Evolutionary conservation across 768 basidiomycete species (phyloP), one percentile per base, ranked within the genome.

Genomic region (Tulasnella sp.): DNA sequence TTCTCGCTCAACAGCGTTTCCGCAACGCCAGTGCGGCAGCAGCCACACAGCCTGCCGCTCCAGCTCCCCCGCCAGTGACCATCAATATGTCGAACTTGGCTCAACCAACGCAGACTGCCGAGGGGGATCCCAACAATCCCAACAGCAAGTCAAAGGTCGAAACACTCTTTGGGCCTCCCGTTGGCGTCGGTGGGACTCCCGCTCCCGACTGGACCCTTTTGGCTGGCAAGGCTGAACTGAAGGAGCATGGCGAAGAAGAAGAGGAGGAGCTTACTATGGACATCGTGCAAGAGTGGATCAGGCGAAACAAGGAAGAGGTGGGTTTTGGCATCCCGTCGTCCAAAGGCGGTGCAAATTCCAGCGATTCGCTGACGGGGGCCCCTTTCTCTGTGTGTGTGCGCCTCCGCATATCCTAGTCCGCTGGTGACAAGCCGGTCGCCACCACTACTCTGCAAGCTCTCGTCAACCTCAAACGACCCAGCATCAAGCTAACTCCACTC

Each of bases 381-480:
- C 61, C 37, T 40, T 40, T 75, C 35, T 42, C 23, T 70, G 42
- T 35, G 70, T 29, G 6, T 71, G 26, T 73, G 79, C 35, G 35
- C 35, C 2, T 2, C 2, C 35, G 35, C 35, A 35, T 35, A 35
- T 70, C n/a, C 48, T 51, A 46, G 71, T 72, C 44, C 71, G 39
- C 37, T 32, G 39, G 75, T 55, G 51, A 71, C 73, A 35, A 75
- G 11, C 32, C 35, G n/a, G 77, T 76, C 37, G 90, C 95, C 0
- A 97, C 96, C 0, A 98, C 96, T 0, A 97, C 96, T 2, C 87
- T 98, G 0, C 96, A 98, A 85, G 96, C 96, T 0, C 88, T 96
- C 44, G 95, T 98, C 80, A 98, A 98, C 83, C 90, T 98, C 81
- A 97, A 96, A 83, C 90, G 96, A 5, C 96, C 96, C 0, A 91